A percentile compares a stretch with the other conserved stretches of the same genome.
Conservation (phyloP, 257 asterid genomes). For the Solanum chilense region DNA sequence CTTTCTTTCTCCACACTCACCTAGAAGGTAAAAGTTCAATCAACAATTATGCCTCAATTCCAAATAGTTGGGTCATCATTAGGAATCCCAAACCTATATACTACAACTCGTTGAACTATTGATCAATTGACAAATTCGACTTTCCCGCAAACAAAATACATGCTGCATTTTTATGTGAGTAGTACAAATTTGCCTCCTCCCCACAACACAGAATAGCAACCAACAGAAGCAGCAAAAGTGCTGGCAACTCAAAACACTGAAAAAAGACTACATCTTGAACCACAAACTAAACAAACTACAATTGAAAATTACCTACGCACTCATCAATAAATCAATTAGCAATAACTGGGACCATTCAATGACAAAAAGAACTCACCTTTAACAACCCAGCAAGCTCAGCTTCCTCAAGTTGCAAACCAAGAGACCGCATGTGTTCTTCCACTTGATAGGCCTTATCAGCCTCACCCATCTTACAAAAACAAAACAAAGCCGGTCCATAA, state of each 20-base stretch:
- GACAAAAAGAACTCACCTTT: slow-evolving; percentile 27
- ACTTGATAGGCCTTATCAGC: slow-evolving; percentile 74
- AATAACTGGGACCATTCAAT: not conserved
- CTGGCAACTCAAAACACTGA: not conserved
- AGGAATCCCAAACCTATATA: not conserved
- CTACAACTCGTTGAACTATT: not conserved
- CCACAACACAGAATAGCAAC: not conserved
- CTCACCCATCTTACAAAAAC: slow-evolving; percentile 42
- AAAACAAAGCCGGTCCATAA: slow-evolving; percentile 63
- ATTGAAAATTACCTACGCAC: not conserved
- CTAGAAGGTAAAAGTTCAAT: slow-evolving; percentile 12
- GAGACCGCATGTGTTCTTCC: slow-evolving; percentile 45
- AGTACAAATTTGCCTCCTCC: not conserved
- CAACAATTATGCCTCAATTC: not conserved
- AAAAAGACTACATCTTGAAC: not conserved
- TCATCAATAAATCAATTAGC: not conserved
- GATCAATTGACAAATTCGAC: not conserved
- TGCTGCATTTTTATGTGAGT: not conserved
- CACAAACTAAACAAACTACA: not conserved
- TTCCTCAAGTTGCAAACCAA: slow-evolving; percentile 71
- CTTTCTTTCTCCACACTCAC: slow-evolving; percentile 51
- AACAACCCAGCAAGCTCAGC: slow-evolving; percentile 70
- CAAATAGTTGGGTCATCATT: not conserved
- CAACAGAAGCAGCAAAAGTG: not conserved
- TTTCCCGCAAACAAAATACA: not conserved